phyloP scores from a whole-genome alignment of 805 yeast genomes.

The Metschnikowia corniflorae region DNA sequence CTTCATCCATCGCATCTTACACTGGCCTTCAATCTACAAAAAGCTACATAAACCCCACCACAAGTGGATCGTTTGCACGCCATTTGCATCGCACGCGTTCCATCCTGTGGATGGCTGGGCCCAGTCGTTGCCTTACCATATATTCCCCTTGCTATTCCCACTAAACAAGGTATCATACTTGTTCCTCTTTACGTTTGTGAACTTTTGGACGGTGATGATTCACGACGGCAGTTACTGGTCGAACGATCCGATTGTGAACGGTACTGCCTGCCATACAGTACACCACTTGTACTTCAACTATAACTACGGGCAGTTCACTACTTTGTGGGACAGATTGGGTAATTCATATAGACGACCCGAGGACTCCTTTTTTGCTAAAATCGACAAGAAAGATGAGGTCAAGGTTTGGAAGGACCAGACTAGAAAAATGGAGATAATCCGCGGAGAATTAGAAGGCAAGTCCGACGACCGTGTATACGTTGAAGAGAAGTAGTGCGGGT shows the following conservation, averaged over 20 bases:
- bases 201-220: conserved; percentile 97
- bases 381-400: conserved; percentile 53
- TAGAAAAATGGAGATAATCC: conserved; percentile 71
- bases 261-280: conserved; percentile 97
- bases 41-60: conserved; percentile 93
- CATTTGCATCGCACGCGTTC: conserved; percentile 97
- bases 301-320: conserved; percentile 97
- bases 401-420: conserved; percentile 70
- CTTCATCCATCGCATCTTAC: conserved; percentile 87
- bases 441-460: conserved; percentile 75
- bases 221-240: conserved; percentile 97
- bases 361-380: conserved; percentile 62
- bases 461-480: conserved; percentile 73
- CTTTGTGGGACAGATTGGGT: conserved; percentile 96
- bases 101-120: conserved; percentile 96
- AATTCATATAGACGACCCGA: conserved; percentile 93
- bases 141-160: conserved; percentile 90
- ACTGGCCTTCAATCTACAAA: conserved; percentile 89
- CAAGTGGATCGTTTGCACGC: conserved; percentile 98
- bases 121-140: conserved; percentile 91
- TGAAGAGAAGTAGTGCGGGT: conserved; percentile 10
- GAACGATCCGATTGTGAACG: conserved; percentile 90
- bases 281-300: conserved; percentile 97
- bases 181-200: conserved; percentile 80
- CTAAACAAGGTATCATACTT: conserved; percentile 84